phyloP scores from a whole-genome alignment of 768 basidiomycete genomes.

The Paxillus involutus region DNA sequence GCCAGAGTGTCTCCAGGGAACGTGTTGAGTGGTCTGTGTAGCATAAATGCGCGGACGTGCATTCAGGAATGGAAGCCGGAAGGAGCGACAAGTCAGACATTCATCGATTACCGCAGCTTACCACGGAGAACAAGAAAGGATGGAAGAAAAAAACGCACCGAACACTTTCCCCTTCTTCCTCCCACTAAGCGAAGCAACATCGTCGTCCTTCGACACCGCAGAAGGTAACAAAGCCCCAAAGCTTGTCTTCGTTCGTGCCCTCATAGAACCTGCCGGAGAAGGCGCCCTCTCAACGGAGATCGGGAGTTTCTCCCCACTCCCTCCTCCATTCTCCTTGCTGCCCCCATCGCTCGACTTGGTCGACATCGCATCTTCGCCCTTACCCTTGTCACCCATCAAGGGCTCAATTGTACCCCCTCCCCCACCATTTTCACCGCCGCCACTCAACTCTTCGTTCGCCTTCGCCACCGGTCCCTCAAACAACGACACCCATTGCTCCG shows the following conservation, averaged over 20 bases:
- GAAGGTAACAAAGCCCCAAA: constrained; percentile 48
- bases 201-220: constrained; percentile 55
- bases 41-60: not conserved
- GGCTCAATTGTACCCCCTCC: too few relatives aligned
- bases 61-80: not conserved
- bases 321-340: constrained; percentile 12
- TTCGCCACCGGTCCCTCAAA: constrained; percentile 69
- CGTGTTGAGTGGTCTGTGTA: constrained; percentile 56
- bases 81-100: not conserved
- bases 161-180: constrained; percentile 32
- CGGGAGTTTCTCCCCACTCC: constrained; percentile 23
- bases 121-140: constrained; percentile 2
- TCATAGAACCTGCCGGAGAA: constrained; percentile 41
- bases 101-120: not conserved
- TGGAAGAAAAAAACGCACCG: constrained; percentile 38
- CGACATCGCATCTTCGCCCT: constrained; percentile 26
- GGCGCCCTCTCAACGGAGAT: constrained; percentile 27
- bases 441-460: constrained; percentile 6
- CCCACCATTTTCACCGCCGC: not conserved
- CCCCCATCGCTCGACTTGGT: constrained; percentile 29
- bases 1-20: constrained; percentile 85
- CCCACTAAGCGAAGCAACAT: constrained; percentile 51
- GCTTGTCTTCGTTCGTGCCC: constrained; percentile 52
- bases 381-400: not conserved
- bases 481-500: constrained; percentile 72